A percentile compares a stretch with the other conserved stretches of the same genome.
Evolutionary conservation across 257 asterid genomes (phyloP).

Genomic region (Solanum paucissectum): DNA sequence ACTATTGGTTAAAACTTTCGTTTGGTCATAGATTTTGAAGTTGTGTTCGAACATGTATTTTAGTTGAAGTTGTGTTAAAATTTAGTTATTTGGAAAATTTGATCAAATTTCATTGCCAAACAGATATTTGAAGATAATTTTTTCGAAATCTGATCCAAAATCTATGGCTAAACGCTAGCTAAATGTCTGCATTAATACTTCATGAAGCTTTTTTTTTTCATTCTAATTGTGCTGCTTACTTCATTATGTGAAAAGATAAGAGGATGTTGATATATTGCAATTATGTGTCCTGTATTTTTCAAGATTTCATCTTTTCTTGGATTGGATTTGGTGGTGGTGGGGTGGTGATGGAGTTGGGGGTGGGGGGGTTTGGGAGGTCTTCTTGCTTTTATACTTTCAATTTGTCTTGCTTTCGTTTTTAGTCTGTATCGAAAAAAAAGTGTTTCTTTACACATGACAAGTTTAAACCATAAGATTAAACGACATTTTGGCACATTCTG

Average conservation of each 20-base stretch:
- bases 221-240: background rate
- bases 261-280: background rate
- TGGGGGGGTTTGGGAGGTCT: no score
- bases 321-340: no score
- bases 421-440: no score
- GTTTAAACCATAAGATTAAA: no score
- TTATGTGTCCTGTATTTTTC: background rate
- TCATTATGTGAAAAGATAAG: background rate
- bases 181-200: background rate
- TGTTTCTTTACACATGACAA: no score
- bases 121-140: no score
- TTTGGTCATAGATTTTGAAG: background rate
- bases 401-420: no score
- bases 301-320: background rate
- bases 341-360: no score
- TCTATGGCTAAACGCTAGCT: no score
- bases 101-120: background rate
- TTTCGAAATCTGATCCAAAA: background rate
- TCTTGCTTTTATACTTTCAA: no score
- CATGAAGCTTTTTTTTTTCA: background rate
- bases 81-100: background rate
- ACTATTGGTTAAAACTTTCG: background rate
- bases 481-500: no score
- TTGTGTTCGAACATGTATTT: no score
- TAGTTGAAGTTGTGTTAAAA: background rate